phyloP scores from a whole-genome alignment of 768 basidiomycete species.

The Auriscalpium microsporum region DNA sequence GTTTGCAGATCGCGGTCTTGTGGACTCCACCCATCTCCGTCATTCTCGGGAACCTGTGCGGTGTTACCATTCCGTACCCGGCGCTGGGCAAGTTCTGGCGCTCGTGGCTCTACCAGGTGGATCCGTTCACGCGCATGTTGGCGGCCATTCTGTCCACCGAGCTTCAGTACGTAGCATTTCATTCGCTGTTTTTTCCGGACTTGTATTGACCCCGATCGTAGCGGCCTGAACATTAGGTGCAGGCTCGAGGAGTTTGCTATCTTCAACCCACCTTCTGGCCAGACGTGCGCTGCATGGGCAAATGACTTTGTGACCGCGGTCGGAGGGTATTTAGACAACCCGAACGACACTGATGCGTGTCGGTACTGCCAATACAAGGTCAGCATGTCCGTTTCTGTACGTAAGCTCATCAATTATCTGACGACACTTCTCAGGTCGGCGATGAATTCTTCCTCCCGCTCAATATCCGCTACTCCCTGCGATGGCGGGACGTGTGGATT shows the following conservation, averaged over 20 bases:
- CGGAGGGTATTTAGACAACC: conserved; percentile 73
- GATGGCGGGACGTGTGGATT: conserved; percentile 67
- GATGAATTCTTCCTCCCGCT: conserved; percentile 65
- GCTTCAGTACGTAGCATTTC: conserved; percentile 40
- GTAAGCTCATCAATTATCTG: not conserved
- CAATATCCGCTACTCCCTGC: conserved; percentile 50
- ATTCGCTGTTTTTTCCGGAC: not conserved
- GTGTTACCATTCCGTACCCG: conserved; percentile 70
- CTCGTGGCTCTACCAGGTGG: conserved; percentile 68
- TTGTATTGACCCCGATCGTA: conserved; percentile 13
- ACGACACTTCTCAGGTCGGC: conserved; percentile 32
- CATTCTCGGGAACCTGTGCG: conserved; percentile 66
- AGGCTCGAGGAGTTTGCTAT: conserved; percentile 57
- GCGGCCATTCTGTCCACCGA: conserved; percentile 75
- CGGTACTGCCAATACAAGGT: conserved; percentile 63
- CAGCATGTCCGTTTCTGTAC: conserved; percentile 6
- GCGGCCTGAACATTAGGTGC: conserved; percentile 58
- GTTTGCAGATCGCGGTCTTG: conserved; percentile 46
- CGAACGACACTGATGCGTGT: conserved; percentile 49
- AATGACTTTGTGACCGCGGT: conserved; percentile 48
- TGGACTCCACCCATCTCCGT: conserved; percentile 69
- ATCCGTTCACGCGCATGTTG: conserved; percentile 67
- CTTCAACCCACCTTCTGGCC: conserved; percentile 66
- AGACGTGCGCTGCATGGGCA: conserved; percentile 69
- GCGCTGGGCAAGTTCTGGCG: conserved; percentile 63